Conservation (phyloP, 805 yeast genomes). For the Teunomyces cretensis region DNA sequence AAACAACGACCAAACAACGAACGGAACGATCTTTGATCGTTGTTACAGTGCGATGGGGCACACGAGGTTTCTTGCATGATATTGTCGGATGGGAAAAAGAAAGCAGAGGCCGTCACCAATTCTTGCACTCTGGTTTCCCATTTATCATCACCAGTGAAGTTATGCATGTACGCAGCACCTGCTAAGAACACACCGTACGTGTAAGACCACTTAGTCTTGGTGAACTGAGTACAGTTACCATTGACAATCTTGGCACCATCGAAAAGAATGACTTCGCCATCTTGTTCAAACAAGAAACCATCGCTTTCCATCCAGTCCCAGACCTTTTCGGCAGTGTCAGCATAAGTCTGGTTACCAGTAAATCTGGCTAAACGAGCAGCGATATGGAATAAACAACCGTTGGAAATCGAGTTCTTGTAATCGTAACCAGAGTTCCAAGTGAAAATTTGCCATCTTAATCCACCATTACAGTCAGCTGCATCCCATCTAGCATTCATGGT, state of each 20-base stretch:
- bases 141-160: slow-evolving; percentile 48
- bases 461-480: slow-evolving; percentile 69
- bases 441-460: slow-evolving; percentile 95
- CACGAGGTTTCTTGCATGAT: slow-evolving; percentile 67
- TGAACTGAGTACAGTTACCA: slow-evolving; percentile 48
- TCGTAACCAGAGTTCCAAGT: slow-evolving; percentile 93
- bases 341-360: slow-evolving; percentile 71
- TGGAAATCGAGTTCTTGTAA: slow-evolving; percentile 89
- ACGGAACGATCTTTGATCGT: slow-evolving; percentile 74
- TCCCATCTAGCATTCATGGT: slow-evolving; percentile 94
- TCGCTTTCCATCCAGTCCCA: slow-evolving; percentile 76
- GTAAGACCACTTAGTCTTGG: slow-evolving; percentile 62
- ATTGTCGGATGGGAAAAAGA: slow-evolving; percentile 44
- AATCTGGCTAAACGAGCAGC: slow-evolving; percentile 86
- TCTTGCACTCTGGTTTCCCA: slow-evolving; percentile 44
- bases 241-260: slow-evolving; percentile 58
- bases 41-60: slow-evolving; percentile 51
- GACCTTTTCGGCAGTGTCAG: slow-evolving; percentile 68
- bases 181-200: slow-evolving; percentile 66
- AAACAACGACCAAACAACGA: slow-evolving; percentile 67
- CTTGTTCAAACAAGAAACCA: slow-evolving; percentile 15
- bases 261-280: slow-evolving; percentile 33
- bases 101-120: slow-evolving; percentile 35
- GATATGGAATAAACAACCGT: slow-evolving; percentile 83
- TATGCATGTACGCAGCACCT: slow-evolving; percentile 70